Conservation (phyloP, 2,329 filamentous ascomycete genomes). For the Simplicillium aogashimaense region DNA sequence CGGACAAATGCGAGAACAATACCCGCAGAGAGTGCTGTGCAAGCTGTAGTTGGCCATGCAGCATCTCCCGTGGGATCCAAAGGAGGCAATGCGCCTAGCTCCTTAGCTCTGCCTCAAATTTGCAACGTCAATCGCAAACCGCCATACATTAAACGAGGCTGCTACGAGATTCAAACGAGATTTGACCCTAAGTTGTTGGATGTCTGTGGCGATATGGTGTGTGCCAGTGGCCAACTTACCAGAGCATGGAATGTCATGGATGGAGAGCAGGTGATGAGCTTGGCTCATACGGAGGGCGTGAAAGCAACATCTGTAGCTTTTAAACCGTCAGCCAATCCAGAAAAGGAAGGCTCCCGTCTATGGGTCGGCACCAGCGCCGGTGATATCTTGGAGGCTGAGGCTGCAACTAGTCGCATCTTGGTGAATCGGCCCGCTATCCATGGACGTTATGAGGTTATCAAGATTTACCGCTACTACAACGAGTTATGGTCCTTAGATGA, state of each 20-base stretch:
- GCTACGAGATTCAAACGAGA: conserved; percentile 69
- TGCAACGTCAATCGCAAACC: conserved; percentile 77
- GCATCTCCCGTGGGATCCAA: conserved; percentile 14
- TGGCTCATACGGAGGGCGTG: conserved; percentile 75
- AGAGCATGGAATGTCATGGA: conserved; percentile 79
- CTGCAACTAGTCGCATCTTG: conserved; percentile 61
- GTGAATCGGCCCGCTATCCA: conserved; percentile 63
- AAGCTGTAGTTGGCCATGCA: conserved; percentile 2
- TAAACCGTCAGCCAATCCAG: conserved; percentile 67
- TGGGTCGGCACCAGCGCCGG: conserved; percentile 89
- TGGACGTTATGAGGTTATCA: conserved; percentile 67
- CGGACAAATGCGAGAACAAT: conserved; percentile 20
- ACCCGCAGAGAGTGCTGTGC: conserved; percentile 28
- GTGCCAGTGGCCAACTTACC: conserved; percentile 78
- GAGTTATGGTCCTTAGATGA: conserved; percentile 95
- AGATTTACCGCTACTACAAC: conserved; percentile 76
- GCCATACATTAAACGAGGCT: conserved; percentile 62
- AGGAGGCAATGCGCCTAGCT: conserved; percentile 17
- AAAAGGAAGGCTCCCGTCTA: conserved; percentile 69
- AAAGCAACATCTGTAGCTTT: conserved; percentile 77
- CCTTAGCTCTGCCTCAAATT: conserved; percentile 69
- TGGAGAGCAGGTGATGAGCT: conserved; percentile 70
- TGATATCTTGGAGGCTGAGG: conserved; percentile 82
- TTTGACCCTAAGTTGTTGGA: conserved; percentile 83
- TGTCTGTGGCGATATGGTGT: conserved; percentile 78